Evolutionary conservation across 176 grass and related monocot genomes (phyloP), one percentile per base, ranked within the genome.

Genomic region (Panicum miliaceum): DNA sequence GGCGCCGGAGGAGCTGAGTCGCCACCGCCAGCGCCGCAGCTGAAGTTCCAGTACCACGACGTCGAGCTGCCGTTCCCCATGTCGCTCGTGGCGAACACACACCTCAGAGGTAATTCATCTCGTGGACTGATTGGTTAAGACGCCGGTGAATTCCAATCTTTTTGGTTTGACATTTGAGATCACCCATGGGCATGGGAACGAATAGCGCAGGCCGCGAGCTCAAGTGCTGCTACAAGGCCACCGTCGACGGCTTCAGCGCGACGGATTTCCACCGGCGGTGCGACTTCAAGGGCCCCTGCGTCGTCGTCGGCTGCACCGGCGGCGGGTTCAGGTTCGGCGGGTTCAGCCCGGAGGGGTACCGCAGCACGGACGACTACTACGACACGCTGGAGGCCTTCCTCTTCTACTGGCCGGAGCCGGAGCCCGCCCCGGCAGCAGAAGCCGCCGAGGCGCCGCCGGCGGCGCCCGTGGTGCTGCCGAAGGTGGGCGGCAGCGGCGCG

Each of bases 361-460:
- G 92, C 59, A 95, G 92, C 90, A 98, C 95, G 23, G 92, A 98
- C 67, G 92, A 98, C 84, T 98, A 95, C 86, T 98, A 91, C 60
- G 95, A 98, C 82, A 93, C 89, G 59, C 89, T 98, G 3, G 87
- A 91, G 65, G 86, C 92, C 48, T 98, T 98, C 82, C 92, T 98
- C 64, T 98, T 98, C 84, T 98, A 98, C 62, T 98, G 90, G 92
- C 77, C 63, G 8, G 53, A 57, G 60, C 15, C 57, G 4, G 38
- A 40, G 38, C 6, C 51, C n/a, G 47, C 22, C 25, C 14, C 42
- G 37, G 56, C 7, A 32, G 29, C 29, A 32, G 29, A 32, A 6
- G 15, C 64, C 19, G 4, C 9, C 20, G 20, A 67, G 64, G 18
- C 18, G 6, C 29, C 29, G 2, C n/a, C 25, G 22, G 12, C 27